A percentile compares a stretch with the other conserved stretches of the same genome.
Conservation (phyloP, 495 filamentous ascomycete species). For the Aspergillus campestris region DNA sequence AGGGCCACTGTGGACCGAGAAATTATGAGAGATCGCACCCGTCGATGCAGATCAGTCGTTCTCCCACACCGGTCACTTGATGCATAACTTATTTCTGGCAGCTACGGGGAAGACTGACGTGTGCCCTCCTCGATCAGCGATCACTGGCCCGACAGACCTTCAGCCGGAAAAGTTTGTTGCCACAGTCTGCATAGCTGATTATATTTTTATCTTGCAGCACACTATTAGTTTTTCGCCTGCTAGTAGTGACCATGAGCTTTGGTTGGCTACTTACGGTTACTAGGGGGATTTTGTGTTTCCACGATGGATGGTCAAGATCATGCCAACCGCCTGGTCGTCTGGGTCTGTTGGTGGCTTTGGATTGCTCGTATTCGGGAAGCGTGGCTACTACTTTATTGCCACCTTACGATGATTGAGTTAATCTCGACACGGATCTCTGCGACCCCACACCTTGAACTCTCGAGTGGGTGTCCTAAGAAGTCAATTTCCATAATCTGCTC, state of each 20-base stretch:
- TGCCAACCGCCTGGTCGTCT: background rate
- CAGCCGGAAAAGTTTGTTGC: background rate
- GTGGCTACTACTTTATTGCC: no score
- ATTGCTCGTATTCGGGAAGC: no score
- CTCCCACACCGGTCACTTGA: slow-evolving; percentile 14
- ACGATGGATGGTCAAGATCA: background rate
- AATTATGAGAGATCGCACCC: slow-evolving; percentile 7
- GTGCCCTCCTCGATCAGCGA: background rate
- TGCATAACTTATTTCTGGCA: slow-evolving; percentile 1
- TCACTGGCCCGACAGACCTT: background rate
- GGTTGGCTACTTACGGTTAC: no score
- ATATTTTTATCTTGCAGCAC: slow-evolving; percentile 5
- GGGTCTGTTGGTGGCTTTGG: no score
- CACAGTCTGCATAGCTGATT: background rate
- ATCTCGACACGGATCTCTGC: no score
- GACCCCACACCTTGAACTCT: no score
- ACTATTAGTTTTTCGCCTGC: slow-evolving; percentile 10
- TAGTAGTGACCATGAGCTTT: background rate
- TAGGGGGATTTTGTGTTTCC: no score
- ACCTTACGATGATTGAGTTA: no score
- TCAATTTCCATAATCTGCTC: no score
- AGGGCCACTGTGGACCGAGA: slow-evolving; percentile 2
- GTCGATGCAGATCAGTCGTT: slow-evolving; percentile 4
- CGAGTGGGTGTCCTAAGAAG: no score
- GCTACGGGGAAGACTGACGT: no score